Evolutionary conservation across 2,329 filamentous ascomycete genomes (phyloP).

Genomic region (Trichocomaceae sp.): DNA sequence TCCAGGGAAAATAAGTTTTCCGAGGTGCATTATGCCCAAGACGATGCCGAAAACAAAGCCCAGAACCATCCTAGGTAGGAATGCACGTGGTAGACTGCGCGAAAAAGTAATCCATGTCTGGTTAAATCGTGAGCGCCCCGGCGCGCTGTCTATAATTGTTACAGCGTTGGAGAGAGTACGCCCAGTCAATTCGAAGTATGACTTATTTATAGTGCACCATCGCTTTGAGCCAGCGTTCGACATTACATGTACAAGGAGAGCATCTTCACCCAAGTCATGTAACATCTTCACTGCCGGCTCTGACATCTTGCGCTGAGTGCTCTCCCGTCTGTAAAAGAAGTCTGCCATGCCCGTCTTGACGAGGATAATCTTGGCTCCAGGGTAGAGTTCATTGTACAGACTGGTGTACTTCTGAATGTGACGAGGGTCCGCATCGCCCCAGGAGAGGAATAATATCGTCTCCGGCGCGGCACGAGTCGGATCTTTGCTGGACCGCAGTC

Average conservation of each 20-base stretch:
- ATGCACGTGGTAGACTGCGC: background rate
- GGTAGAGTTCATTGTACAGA: background rate
- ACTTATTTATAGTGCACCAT: background rate
- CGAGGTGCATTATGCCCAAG: background rate
- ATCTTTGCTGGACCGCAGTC: background rate
- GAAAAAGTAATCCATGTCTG: conserved; percentile 1
- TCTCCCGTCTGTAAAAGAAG: background rate
- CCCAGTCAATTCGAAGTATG: background rate
- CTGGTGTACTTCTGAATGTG: conserved; percentile 3
- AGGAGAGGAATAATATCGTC: background rate
- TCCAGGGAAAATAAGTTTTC: background rate
- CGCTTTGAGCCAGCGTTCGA: conserved; percentile 1
- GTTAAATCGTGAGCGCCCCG: background rate
- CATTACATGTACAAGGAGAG: background rate
- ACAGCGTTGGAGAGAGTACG: background rate
- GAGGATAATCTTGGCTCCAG: background rate
- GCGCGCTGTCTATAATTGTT: conserved; percentile 6
- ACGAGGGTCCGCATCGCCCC: background rate
- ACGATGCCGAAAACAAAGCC: conserved; percentile 1
- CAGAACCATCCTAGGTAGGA: background rate
- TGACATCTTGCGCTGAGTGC: background rate
- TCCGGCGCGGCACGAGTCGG: background rate
- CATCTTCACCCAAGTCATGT: background rate
- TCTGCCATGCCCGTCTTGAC: background rate
- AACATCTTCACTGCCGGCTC: conserved; percentile 1